Evolutionary conservation across 2,329 filamentous ascomycete genomes (phyloP), one percentile per base, ranked within the genome.

Genomic region (Fusarium clavum): DNA sequence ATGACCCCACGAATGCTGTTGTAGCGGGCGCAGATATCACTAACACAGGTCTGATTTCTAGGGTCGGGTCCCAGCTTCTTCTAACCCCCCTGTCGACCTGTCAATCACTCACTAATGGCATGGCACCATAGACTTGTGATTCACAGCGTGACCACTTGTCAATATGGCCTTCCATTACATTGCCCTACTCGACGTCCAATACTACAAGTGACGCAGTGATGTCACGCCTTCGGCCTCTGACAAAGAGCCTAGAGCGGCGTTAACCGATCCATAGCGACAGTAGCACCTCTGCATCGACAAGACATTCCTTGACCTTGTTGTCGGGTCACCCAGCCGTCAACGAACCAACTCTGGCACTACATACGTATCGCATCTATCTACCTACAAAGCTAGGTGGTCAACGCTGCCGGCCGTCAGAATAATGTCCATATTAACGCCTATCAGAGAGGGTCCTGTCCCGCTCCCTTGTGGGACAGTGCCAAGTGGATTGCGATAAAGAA

Each of bases 401-500:
- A 49, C 58, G 45, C 51, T 57, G 58, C 51, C 47, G 38, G 46
- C 61, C 52, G 25, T 58, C 56, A 55, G 16, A 53, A 47, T 27
- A 60, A 52, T 54, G 46, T 57, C 45, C 48, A 22, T 65, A 49
- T 57, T 60, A 65, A 70, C 53, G 63, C 72, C 61, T 74, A 74
- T 73, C 72, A 60, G 54, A 58, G 57, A 74, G 72, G 71, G 70
- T 69, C 62, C 51, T 57, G 64, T 74, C 64, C 70, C 65, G 67
- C 70, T 61, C 60, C 58, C 48, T 61, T 69, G 72, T 68, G 72
- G 72, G 70, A 74, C 70, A 57, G 64, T 54, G 44, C 59, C 46
- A 56, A 72, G 73, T 71, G 72, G 72, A 57, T 58, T 65, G 49
- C 63, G 72, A 74, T 75, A 75, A 72, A 75, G 72, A 57, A 48